phyloP scores from a whole-genome alignment of 148 eudicot species.

The Rhododendron mucronatum region DNA sequence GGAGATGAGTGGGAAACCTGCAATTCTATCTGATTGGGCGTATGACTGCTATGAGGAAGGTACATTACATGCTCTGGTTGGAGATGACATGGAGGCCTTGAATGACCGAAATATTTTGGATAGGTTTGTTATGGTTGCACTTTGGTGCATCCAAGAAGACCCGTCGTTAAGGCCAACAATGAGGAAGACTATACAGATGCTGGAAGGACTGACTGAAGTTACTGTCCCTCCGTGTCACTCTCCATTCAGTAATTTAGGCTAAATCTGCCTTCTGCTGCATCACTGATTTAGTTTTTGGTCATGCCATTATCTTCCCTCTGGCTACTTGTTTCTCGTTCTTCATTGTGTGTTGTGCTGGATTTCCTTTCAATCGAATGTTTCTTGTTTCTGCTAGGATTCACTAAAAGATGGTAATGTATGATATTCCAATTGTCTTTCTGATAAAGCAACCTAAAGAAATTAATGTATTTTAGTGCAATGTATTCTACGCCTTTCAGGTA shows the following conservation, averaged over 20 bases:
- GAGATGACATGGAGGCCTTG: neutral
- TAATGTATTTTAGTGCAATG: neutral
- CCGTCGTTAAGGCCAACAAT: slow-evolving; percentile 14
- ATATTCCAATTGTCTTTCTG: neutral
- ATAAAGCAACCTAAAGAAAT: neutral
- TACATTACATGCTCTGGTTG: neutral
- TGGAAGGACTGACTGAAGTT: slow-evolving; percentile 21
- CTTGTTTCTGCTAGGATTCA: neutral
- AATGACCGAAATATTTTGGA: neutral
- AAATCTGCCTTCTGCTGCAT: neutral
- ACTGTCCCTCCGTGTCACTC: slow-evolving; percentile 6
- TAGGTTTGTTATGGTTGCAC: neutral
- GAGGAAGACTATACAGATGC: slow-evolving; percentile 18
- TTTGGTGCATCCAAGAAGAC: slow-evolving; percentile 18
- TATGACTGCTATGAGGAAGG: neutral
- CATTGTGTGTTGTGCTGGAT: neutral
- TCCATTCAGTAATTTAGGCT: neutral
- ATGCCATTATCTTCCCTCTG: neutral
- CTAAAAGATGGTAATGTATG: neutral
- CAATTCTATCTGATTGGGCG: neutral
- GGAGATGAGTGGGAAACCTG: neutral
- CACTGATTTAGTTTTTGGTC: neutral
- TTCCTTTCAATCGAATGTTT: neutral
- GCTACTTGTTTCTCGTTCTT: neutral
- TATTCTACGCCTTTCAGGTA: neutral